Evolutionary conservation across 495 filamentous ascomycete species (phyloP), one percentile per base, ranked within the genome.

Genomic region (Eremomyces bilateralis): DNA sequence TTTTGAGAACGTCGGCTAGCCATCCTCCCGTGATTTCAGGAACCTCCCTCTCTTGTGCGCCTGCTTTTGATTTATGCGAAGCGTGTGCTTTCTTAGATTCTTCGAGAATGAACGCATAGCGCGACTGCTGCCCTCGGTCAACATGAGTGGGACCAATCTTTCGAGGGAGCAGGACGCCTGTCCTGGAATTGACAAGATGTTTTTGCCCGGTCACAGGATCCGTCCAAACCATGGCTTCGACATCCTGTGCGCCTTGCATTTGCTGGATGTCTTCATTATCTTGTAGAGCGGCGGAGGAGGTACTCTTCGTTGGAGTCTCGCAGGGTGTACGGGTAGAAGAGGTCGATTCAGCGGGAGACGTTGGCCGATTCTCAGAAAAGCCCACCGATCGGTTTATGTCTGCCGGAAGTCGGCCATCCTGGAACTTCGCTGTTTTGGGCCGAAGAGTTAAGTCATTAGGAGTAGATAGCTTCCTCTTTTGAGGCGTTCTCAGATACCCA

Each of bases 391-490:
- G 6, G 13, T 13, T 27, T 13, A 6, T 27, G 13, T 27, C 38
- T 16, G 36, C 37, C 6, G 37, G 27, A 38, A 41, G 42, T 2
- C 42, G 3, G 3, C 40, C 38, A n/a, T 48, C 42, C 21, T 43
- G 43, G 21, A 52, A 53, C 3, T 21, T 22, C n/a, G 32, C 27
- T 16, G 54, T 64, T 2, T 67, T 65, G 17, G 59, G 61, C 50
- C 85, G 90, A 16, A 80, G 59, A 20, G 70, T 69, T 75, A 79
- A 88, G 2, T 47, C 49, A 34, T 57, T 52, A n/a, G n/a, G n/a
- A n/a, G n/a, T n/a, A n/a, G n/a, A n/a, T n/a, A n/a, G n/a, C n/a
- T n/a, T n/a, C n/a, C n/a, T n/a, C n/a, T n/a, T n/a, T n/a, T n/a
- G n/a, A n/a, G n/a, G n/a, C n/a, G n/a, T n/a, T n/a, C n/a, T n/a